phyloP scores from a whole-genome alignment of 495 filamentous ascomycete species.

The Extremus antarcticus region DNA sequence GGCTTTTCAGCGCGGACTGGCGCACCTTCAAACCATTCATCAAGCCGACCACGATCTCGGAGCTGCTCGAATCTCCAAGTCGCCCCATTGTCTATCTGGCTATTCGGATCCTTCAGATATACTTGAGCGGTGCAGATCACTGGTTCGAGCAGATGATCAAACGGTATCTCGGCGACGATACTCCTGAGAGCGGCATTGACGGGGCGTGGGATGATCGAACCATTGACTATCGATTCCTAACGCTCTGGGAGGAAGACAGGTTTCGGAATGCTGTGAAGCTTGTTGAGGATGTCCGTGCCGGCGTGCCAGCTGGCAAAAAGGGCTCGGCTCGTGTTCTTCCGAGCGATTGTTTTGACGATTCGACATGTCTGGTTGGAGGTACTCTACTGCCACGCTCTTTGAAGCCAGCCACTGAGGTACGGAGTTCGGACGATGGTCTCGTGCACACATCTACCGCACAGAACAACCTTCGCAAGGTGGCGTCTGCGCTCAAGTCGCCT shows the following conservation, averaged over 20 bases:
- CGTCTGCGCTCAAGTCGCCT: slow-evolving; percentile 36
- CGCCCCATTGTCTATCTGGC: slow-evolving; percentile 64
- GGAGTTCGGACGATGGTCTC: slow-evolving; percentile 27
- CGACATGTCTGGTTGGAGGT: slow-evolving; percentile 5
- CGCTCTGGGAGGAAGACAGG: slow-evolving; percentile 61
- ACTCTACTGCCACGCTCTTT: slow-evolving; percentile 3
- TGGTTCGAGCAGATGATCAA: slow-evolving; percentile 59
- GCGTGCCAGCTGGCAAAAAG: not conserved
- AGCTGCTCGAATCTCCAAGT: slow-evolving; percentile 51
- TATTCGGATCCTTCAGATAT: slow-evolving; percentile 64
- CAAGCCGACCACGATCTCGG: slow-evolving; percentile 53
- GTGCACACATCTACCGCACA: slow-evolving; percentile 62
- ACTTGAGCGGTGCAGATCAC: slow-evolving; percentile 69
- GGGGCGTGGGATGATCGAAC: slow-evolving; percentile 64
- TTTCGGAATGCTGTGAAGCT: slow-evolving; percentile 19
- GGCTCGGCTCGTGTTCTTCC: slow-evolving; percentile 15
- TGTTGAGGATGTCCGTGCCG: not conserved
- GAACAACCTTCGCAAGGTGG: slow-evolving; percentile 58
- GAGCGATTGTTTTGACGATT: slow-evolving; percentile 4
- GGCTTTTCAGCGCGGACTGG: slow-evolving; percentile 65
- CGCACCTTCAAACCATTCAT: slow-evolving; percentile 50
- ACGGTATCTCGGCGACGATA: slow-evolving; percentile 48
- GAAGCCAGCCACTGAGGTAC: not conserved
- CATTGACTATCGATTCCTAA: slow-evolving; percentile 78
- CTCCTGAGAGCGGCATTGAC: slow-evolving; percentile 35